Base-by-base conservation (phyloP, 192 early-diverging fungal species). In the Entrophospora sp. region DNA sequence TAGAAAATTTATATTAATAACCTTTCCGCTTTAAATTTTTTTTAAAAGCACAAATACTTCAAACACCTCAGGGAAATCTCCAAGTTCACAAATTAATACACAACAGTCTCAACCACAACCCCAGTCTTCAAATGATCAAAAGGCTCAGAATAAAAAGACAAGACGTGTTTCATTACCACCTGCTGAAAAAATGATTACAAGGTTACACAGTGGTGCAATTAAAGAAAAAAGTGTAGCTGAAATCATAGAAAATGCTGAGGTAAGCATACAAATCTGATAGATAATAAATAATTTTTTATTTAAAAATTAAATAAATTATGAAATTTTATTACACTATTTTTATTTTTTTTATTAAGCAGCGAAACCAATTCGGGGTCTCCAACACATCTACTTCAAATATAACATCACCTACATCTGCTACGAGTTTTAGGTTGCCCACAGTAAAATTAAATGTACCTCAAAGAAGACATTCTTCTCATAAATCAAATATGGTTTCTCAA, bases 181-280 rank as follows among this genome's bases (percentile, higher is more conserved):
- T 10, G 76, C 77, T 22, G 82, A 75, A 44, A 71, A 80, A 12
- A 84, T 84, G 82, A 72, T 84, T 30, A 84, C 82, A 1, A 73
- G 82, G 0, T 80, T 78, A 10, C 80, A 78, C 5, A 84, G 82
- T 68, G 82, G 82, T 30, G 82, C 82, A 22, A 78, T 84, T 57
- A 68, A 76, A 16, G 80, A 74, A 27, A 74, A 72, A 62, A 84
- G 80, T 40, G 82, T 84, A 14, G 82, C 78, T 9, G 82, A 81
- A 44, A 84, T 84, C 24, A 28, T 84, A 3, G 73, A 64, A 10
- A 40, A 61, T 12, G 60, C 60, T 9, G 62, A 64, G 43, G 62
- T 64, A 64, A 14, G 37, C 36, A n/a, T 35, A 16, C 27, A 25
- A 43, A 25, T 43, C n/a, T 43, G 27, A 7, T 61, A n/a, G n/a